Base-by-base conservation (phyloP, 2,329 filamentous ascomycete species). In the Cryphonectria carpinicola region DNA sequence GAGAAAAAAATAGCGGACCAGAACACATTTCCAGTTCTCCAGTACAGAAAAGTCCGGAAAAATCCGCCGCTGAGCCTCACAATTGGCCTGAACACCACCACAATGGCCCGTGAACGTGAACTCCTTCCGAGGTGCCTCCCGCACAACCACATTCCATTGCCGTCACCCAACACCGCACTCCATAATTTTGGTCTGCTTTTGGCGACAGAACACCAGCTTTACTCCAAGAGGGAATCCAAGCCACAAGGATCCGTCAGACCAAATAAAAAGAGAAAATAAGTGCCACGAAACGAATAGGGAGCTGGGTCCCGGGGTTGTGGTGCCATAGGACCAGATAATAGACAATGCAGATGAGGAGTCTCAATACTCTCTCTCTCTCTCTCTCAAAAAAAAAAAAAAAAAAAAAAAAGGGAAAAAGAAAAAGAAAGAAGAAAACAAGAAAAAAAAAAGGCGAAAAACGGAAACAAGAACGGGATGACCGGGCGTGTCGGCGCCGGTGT, bases 1-100 rank as follows among this genome's bases (percentile, higher is more conserved):
- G 46, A 32, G 39, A 22, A 32, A 49, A 32, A 46, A 67, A 54
- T 46, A 61, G 4, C 5, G 65, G 62, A 56, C 70, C 39, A 63
- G 70, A 67, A 64, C 49, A 69, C 68, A 62, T 62, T 65, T 56
- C 70, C 70, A 62, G 65, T 37, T 67, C 25, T 28, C 60, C 66
- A 68, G 41, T 61, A 66, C 65, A 72, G 19, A 19, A 37, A 67
- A 68, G 66, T 46, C 68, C 63, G 65, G 65, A 43, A 66, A 67
- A 8, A 37, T 11, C 32, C 54, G 17, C 63, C 39, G 28, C 37
- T 63, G 67, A n/a, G 41, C 39, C 46, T 63, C 67, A 71, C 69
- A 35, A 46, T 60, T 61, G 56, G 37, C 62, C 66, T 54, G 43
- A 62, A 64, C 66, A 54, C 69, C 61, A 61, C 67, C 66, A 43